These are phyloP conservation scores for Prunus salicina DNA, from an alignment of 306 rosid genomes.

Conservation along the genomic window DNA sequence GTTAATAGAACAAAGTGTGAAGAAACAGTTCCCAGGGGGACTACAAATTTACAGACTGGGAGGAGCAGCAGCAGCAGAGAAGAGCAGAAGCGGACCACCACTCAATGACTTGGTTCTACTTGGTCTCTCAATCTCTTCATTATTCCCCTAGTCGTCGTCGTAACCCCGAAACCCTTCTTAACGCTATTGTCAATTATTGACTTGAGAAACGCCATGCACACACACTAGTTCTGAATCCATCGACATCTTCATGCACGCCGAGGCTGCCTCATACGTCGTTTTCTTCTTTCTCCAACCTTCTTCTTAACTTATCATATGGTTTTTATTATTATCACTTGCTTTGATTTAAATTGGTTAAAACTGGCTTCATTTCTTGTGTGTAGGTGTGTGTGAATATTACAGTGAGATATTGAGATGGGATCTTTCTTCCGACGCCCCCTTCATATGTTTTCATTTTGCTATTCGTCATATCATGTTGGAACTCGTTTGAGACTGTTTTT, in stretches of 20 bases:
- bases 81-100: too few species aligned
- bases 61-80: too few species aligned
- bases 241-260: conserved; percentile 22
- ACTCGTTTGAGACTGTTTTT: too few species aligned
- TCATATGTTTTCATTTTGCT: too few species aligned
- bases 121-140: too few species aligned
- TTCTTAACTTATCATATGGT: not conserved
- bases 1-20: too few species aligned
- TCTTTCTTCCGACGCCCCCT: not conserved
- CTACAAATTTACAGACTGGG: too few species aligned
- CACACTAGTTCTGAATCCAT: not conserved
- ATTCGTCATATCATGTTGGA: too few species aligned
- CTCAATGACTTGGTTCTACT: too few species aligned
- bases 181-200: conserved; percentile 22
- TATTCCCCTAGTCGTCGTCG: not conserved
- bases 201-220: not conserved
- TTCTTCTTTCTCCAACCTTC: not conserved
- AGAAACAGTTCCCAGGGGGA: too few species aligned
- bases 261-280: not conserved
- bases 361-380: not conserved
- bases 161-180: not conserved
- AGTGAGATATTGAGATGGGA: not conserved
- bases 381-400: too few species aligned
- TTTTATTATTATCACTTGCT: not conserved
- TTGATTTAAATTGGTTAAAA: too few species aligned